phyloP scores from a whole-genome alignment of 164 flowering plant genomes.

The Taxillus chinensis region DNA sequence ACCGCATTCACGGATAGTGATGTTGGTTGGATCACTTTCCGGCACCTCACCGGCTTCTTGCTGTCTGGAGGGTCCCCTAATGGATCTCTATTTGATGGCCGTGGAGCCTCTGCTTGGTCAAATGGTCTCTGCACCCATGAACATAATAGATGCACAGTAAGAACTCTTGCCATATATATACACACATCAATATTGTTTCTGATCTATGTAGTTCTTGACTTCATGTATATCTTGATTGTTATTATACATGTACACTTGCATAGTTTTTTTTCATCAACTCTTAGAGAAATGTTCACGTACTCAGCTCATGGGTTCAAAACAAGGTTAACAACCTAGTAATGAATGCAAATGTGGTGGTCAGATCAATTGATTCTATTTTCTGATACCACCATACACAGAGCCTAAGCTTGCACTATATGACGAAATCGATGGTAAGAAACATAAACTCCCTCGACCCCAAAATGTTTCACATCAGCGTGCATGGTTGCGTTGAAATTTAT shows the following conservation, averaged over 20 bases:
- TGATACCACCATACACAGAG: neutral
- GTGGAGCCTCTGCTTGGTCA: neutral
- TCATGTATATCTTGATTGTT: too few species aligned
- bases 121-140: neutral
- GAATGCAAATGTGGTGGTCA: too few species aligned
- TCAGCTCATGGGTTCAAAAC: too few species aligned
- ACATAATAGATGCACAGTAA: neutral
- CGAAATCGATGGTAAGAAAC: slow-evolving; percentile 2
- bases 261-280: too few species aligned
- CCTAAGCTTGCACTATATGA: neutral
- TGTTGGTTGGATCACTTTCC: neutral
- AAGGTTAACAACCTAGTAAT: too few species aligned
- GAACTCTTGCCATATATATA: too few species aligned
- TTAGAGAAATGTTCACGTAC: too few species aligned
- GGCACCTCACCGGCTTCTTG: neutral
- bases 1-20: neutral
- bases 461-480: slow-evolving; percentile 16
- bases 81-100: neutral
- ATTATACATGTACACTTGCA: too few species aligned
- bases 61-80: neutral
- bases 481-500: slow-evolving; percentile 12
- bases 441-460: slow-evolving; percentile 17
- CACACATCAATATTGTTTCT: too few species aligned
- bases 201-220: too few species aligned
- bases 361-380: too few species aligned